These are phyloP conservation scores for Cystobasidium pallidum DNA, from an alignment of 1,284 basidiomycete genomes.

Conservation along the genomic window DNA sequence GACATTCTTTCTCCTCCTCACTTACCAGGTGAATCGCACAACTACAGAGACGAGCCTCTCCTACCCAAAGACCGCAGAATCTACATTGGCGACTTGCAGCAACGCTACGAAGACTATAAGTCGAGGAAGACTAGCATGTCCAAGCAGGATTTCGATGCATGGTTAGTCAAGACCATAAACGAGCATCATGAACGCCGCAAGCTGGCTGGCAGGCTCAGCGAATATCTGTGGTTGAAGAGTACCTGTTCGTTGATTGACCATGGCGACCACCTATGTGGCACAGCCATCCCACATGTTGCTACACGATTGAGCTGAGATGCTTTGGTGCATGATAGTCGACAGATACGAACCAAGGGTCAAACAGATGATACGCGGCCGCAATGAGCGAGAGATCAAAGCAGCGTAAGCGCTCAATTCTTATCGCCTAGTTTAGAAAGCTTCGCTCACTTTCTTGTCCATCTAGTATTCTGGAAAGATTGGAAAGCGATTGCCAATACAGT, in stretches of 20 bases:
- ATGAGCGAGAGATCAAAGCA: not conserved
- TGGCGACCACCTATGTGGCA: too few species aligned
- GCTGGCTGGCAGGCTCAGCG: constrained; percentile 2
- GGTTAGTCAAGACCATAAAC: constrained; percentile 1
- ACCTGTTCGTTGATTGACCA: not conserved
- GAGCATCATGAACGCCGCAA: not conserved
- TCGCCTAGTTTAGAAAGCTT: not conserved
- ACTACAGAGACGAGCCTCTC: constrained; percentile 1
- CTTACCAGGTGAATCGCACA: not conserved
- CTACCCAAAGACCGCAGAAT: constrained; percentile 2
- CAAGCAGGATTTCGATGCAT: not conserved
- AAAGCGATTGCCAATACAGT: not conserved
- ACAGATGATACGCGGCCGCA: not conserved
- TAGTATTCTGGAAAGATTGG: not conserved
- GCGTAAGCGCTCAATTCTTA: not conserved
- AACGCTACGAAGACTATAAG: not conserved
- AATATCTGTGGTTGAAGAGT: constrained; percentile 3
- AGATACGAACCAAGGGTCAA: not conserved
- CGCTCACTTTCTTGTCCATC: not conserved
- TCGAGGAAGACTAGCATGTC: not conserved
- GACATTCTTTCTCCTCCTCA: too few species aligned
- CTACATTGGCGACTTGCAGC: not conserved
- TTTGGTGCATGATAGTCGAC: not conserved
- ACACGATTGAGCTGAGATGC: too few species aligned
- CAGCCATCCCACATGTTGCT: too few species aligned